These are phyloP conservation scores for Hagleromyces aurorensis DNA, from an alignment of 805 yeast species.

Conservation along the genomic window DNA sequence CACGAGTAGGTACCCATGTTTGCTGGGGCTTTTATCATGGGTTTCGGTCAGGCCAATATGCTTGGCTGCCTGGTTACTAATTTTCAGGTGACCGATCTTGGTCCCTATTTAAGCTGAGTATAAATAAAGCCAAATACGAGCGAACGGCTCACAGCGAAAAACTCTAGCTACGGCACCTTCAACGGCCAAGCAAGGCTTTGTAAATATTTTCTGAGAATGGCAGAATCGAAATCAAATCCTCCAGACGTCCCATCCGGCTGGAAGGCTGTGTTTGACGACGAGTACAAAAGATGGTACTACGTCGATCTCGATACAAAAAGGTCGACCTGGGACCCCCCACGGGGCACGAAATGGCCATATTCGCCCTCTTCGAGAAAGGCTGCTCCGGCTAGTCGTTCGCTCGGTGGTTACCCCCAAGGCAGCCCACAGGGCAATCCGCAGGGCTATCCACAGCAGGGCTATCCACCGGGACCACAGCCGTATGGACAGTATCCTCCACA, in stretches of 20 bases:
- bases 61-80: too few relatives aligned
- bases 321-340: constrained; percentile 90
- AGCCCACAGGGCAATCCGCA: constrained; percentile 17
- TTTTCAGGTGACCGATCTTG: too few relatives aligned
- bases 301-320: constrained; percentile 64
- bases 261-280: constrained; percentile 65
- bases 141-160: too few relatives aligned
- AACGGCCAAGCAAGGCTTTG: too few relatives aligned
- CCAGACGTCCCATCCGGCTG: constrained; percentile 62
- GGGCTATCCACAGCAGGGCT: constrained; percentile 20
- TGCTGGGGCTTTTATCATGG: too few relatives aligned
- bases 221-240: constrained; percentile 29
- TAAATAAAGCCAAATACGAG: too few relatives aligned
- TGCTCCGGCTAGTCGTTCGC: too few relatives aligned
- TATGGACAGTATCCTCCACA: constrained; percentile 9
- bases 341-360: constrained; percentile 40
- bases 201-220: constrained; percentile 9
- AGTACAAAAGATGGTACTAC: constrained; percentile 68
- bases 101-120: too few relatives aligned
- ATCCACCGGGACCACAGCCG: constrained; percentile 9
- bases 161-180: too few relatives aligned
- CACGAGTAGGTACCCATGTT: too few relatives aligned
- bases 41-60: too few relatives aligned
- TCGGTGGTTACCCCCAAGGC: too few relatives aligned
- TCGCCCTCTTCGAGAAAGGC: constrained; percentile 8